Percentiles rank a stretch among this genome's conserved stretches.
Conservation (phyloP, 306 rosid genomes). For the Pterocarpus santalinus region DNA sequence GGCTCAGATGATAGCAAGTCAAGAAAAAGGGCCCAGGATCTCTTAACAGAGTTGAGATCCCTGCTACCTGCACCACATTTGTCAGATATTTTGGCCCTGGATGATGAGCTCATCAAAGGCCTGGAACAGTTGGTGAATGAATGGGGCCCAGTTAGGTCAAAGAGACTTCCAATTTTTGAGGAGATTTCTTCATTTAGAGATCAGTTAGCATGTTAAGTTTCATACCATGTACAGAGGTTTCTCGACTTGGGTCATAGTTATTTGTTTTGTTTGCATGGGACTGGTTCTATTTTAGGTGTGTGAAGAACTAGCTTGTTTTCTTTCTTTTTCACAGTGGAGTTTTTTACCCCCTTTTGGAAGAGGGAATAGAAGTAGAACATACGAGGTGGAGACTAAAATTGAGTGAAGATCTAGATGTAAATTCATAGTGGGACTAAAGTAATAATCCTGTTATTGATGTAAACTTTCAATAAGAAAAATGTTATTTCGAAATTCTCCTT, state of each 20-base stretch:
- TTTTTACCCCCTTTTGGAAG: background rate
- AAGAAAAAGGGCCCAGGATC: conserved; percentile 64
- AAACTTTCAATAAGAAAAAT: background rate
- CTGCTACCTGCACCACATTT: conserved; percentile 37
- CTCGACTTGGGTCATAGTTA: background rate
- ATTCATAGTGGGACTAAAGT: background rate
- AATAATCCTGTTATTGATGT: background rate
- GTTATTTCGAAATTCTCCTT: background rate
- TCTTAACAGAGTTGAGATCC: conserved; percentile 59
- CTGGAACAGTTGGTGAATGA: conserved; percentile 72
- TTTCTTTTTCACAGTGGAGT: background rate
- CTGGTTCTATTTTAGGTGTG: background rate
- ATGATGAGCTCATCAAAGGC: conserved; percentile 81
- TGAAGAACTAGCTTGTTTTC: conserved; percentile 3
- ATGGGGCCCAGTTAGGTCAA: conserved; percentile 76
- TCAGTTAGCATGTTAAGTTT: conserved; percentile 82
- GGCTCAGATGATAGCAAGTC: conserved; percentile 74
- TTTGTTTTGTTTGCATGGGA: background rate
- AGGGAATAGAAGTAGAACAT: background rate
- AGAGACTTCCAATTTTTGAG: conserved; percentile 94
- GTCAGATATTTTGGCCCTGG: conserved; percentile 54
- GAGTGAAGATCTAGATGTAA: conserved; percentile 23
- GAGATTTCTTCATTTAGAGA: conserved; percentile 86
- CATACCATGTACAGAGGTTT: background rate
- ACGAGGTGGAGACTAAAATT: background rate